Percentiles rank a stretch among this genome's conserved stretches.
These are phyloP conservation scores for Trichoderma arundinaceum DNA, from an alignment of 2,329 filamentous ascomycete species.

Conservation along the genomic window DNA sequence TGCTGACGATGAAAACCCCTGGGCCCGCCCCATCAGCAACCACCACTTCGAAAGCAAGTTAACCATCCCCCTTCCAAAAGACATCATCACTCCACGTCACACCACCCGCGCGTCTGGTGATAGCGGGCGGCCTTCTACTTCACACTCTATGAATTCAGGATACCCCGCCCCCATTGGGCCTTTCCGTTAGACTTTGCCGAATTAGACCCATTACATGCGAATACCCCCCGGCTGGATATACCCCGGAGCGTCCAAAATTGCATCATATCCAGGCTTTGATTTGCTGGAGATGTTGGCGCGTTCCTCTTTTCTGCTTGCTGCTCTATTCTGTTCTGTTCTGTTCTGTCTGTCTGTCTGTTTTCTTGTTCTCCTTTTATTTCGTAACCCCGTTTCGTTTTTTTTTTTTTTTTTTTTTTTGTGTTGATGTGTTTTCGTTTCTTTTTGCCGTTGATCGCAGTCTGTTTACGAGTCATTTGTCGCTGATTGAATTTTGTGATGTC, in stretches of 20 bases:
- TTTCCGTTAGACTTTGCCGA: slow-evolving; percentile 75
- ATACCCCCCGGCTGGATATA: slow-evolving; percentile 69
- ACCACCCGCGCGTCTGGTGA: slow-evolving; percentile 84
- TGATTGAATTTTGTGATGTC: slow-evolving; percentile 39
- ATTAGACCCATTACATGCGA: slow-evolving; percentile 57
- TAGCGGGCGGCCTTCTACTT: slow-evolving; percentile 90
- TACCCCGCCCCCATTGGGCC: slow-evolving; percentile 91
- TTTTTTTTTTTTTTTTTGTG: slow-evolving; percentile 34
- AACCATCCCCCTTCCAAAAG: slow-evolving; percentile 72
- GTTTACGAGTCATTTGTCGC: slow-evolving; percentile 33
- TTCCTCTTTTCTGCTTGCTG: slow-evolving; percentile 23
- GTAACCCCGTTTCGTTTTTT: slow-evolving; percentile 34
- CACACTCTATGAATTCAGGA: slow-evolving; percentile 94
- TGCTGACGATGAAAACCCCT: slow-evolving; percentile 80
- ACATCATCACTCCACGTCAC: slow-evolving; percentile 81
- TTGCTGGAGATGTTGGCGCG: slow-evolving; percentile 36
- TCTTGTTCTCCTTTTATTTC: slow-evolving; percentile 28
- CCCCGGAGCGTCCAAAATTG: slow-evolving; percentile 63
- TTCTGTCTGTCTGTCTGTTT: neutral
- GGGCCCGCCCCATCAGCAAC: slow-evolving; percentile 69
- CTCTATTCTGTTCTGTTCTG: neutral
- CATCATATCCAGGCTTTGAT: slow-evolving; percentile 43
- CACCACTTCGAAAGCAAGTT: slow-evolving; percentile 69
- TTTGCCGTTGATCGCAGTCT: slow-evolving; percentile 31
- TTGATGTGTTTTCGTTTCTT: slow-evolving; percentile 30